A percentile compares a stretch with the other conserved stretches of the same genome.
Evolutionary conservation across 2,329 filamentous ascomycete species (phyloP).

Genomic region (Albifimbria verrucaria): DNA sequence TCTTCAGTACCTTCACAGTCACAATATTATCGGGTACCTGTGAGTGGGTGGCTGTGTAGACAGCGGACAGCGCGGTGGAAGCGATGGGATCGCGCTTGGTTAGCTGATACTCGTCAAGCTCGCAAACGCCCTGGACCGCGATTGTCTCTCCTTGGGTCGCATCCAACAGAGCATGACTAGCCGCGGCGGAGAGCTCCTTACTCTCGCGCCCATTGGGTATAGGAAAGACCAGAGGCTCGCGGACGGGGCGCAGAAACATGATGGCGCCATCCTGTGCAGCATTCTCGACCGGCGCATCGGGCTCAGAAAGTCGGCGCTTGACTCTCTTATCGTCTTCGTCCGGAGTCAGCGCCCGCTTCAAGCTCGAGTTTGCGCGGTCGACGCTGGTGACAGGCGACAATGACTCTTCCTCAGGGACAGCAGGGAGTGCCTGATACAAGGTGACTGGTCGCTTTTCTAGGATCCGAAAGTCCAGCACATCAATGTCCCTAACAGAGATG

Average conservation of each 20-base stretch:
- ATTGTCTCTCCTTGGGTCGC: slow-evolving; percentile 47
- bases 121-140: slow-evolving; percentile 45
- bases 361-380: slow-evolving; percentile 40
- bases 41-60: slow-evolving; percentile 54
- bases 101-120: slow-evolving; percentile 51
- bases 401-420: slow-evolving; percentile 22
- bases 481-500: slow-evolving; percentile 45
- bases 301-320: slow-evolving; percentile 36
- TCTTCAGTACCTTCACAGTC: slow-evolving; percentile 60
- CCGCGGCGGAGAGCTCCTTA: slow-evolving; percentile 43
- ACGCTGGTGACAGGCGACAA: slow-evolving; percentile 24
- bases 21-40: slow-evolving; percentile 50
- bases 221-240: slow-evolving; percentile 50
- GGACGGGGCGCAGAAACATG: slow-evolving; percentile 49
- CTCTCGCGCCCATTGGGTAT: slow-evolving; percentile 43
- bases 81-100: slow-evolving; percentile 57
- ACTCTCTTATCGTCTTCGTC: slow-evolving; percentile 43
- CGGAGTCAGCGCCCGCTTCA: slow-evolving; percentile 47
- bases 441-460: slow-evolving; percentile 50
- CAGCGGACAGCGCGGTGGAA: slow-evolving; percentile 50
- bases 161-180: slow-evolving; percentile 49
- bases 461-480: slow-evolving; percentile 56
- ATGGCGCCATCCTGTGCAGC: slow-evolving; percentile 44
- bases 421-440: slow-evolving; percentile 30
- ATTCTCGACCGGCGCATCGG: slow-evolving; percentile 15